Base-by-base conservation (phyloP, 192 early-diverging fungal species). In the Backusella morwellensis region DNA sequence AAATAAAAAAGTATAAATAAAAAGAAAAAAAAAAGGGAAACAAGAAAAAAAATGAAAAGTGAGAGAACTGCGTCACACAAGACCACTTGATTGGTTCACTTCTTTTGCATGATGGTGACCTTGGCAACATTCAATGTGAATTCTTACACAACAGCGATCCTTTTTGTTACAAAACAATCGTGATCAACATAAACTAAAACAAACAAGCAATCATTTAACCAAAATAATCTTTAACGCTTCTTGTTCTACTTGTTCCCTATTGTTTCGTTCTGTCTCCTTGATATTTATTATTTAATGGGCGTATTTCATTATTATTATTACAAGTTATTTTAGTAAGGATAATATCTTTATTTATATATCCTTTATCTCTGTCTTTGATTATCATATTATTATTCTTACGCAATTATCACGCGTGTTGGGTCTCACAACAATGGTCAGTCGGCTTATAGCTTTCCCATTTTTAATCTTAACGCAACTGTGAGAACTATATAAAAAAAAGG, bases 61-160 rank as follows among this genome's bases (percentile, higher is more conserved):
- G 52, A 66, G 52, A 75, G 66, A 75, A 36, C 68, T 75, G 66
- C 75, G 75, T 75, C 75, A 77, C 75, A 77, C 75, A 77, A 70
- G 68, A 36, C 7, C 7, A 4, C 70, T 23, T 41, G n/a, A 68
- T 54, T 77, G 66, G 75, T 69, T 70, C 38, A 21, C 4, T 50
- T 36, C 29, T 47, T 40, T 50, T 72, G 70, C 70, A 72, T 72
- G 23, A 72, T 40, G 21, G 11, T 44, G 17, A 68, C 29, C 35
- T 35, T 63, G 56, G 56, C 56, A 63, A 63, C 56, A 29, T 63
- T 63, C 23, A 63, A 29, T 63, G 56, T 63, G 56, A 63, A 63
- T 63, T 26, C 56, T 63, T 63, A 63, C 56, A 63, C 56, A 29
- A 63, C 23, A 63, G 56, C 56, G 56, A 63, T 63, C 56, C 56